A percentile compares a stretch with the other conserved stretches of the same genome.
These are phyloP conservation scores for Ophiostoma sp. DNA, from an alignment of 2,329 filamentous ascomycete genomes.

Conservation along the genomic window DNA sequence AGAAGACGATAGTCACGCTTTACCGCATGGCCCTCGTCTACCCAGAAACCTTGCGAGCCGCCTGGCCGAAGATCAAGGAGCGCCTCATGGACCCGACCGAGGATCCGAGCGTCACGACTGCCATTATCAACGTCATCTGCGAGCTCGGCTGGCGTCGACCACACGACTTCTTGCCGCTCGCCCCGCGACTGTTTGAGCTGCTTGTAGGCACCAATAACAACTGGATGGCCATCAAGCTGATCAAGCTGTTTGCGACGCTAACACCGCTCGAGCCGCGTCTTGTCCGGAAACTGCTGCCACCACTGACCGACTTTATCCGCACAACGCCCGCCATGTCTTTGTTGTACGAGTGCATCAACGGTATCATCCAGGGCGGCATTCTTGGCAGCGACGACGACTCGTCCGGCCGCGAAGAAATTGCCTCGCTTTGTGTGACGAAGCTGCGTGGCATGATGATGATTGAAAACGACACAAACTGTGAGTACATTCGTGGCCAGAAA, in stretches of 20 bases:
- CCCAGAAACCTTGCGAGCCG: slow-evolving; percentile 85
- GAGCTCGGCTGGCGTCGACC: slow-evolving; percentile 93
- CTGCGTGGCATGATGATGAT: slow-evolving; percentile 91
- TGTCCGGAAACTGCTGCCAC: slow-evolving; percentile 86
- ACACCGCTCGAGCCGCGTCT: slow-evolving; percentile 90
- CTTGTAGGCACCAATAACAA: slow-evolving; percentile 92
- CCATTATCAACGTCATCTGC: slow-evolving; percentile 95
- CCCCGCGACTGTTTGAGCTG: slow-evolving; percentile 87
- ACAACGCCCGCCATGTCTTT: slow-evolving; percentile 98
- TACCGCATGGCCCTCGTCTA: slow-evolving; percentile 95
- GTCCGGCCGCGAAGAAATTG: slow-evolving; percentile 85
- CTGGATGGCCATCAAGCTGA: slow-evolving; percentile 99
- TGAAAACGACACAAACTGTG: slow-evolving; percentile 89
- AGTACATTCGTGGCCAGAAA: slow-evolving; percentile 38
- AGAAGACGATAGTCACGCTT: slow-evolving; percentile 93
- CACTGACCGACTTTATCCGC: slow-evolving; percentile 87
- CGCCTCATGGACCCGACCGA: slow-evolving; percentile 85
- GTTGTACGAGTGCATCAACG: slow-evolving; percentile 96
- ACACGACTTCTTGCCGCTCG: slow-evolving; percentile 88
- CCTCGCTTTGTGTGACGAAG: slow-evolving; percentile 87
- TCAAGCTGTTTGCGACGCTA: slow-evolving; percentile 96
- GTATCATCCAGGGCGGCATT: slow-evolving; percentile 95
- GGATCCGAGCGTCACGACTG: slow-evolving; percentile 89
- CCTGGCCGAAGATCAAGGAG: slow-evolving; percentile 98
- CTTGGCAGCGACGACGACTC: slow-evolving; percentile 74